A percentile compares a stretch with the other conserved stretches of the same genome.
phyloP scores from a whole-genome alignment of 2,329 filamentous ascomycete genomes.

The Didymella keratinophila region DNA sequence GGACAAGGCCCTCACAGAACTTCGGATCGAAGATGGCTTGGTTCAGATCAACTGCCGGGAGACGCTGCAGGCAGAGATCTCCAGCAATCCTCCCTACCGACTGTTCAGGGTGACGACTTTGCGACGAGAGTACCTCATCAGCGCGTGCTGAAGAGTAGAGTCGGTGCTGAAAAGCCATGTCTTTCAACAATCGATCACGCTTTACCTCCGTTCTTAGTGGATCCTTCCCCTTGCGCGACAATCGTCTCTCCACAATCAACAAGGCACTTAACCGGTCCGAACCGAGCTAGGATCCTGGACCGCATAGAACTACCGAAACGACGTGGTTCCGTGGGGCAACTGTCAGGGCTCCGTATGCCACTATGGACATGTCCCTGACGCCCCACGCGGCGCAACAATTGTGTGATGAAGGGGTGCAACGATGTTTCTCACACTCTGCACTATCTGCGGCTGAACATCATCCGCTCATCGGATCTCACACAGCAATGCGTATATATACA shows the following conservation, averaged over 20 bases:
- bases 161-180: too few species aligned
- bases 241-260: conserved; percentile 2
- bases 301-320: conserved; percentile 2
- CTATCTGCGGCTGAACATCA: not conserved
- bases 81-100: not conserved
- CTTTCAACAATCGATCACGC: not conserved
- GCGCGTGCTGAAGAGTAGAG: too few species aligned
- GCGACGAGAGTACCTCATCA: not conserved
- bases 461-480: not conserved
- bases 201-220: not conserved
- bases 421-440: conserved; percentile 6
- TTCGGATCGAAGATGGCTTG: not conserved
- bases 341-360: conserved; percentile 5
- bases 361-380: not conserved
- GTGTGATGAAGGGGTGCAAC: conserved; percentile 18
- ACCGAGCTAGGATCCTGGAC: conserved; percentile 1
- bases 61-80: not conserved
- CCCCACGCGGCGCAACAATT: conserved; percentile 16
- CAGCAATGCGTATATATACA: conserved; percentile 4
- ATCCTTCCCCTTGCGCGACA: not conserved
- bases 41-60: not conserved
- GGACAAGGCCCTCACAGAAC: not conserved
- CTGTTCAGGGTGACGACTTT: not conserved
- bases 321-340: not conserved
- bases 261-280: conserved; percentile 2